Base-by-base conservation (phyloP, 805 yeast genomes). In the Lipomyces orientalis region DNA sequence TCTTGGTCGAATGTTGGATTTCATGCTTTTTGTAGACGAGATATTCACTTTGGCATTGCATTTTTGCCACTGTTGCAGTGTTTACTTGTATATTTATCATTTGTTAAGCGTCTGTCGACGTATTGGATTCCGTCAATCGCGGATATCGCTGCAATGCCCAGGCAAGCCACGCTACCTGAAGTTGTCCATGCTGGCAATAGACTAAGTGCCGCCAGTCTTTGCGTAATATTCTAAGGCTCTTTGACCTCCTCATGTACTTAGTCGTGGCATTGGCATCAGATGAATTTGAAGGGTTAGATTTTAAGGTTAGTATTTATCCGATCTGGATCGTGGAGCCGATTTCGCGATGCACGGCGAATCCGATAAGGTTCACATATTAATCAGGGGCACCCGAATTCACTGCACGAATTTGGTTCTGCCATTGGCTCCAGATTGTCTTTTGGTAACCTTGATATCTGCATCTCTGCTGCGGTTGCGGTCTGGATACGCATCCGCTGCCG, bases 21-120 rank as follows among this genome's bases (percentile, higher is more conserved):
- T 43, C 49, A 14, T 43, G 22, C n/a, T 43, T n/a, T 43, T n/a
- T 43, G 49, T 43, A 43, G 49, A 43, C 49, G n/a, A 43, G 49
- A 43, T 43, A 16, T 16, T 3, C 49, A 9, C 22, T 8, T 8
- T 39, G 46, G 16, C 49, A 2, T 43, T 43, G 49, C 49, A 43
- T 43, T n/a, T 43, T 16, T 43, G 49, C n/a, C 25, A 8, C 22
- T 43, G 7, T n/a, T n/a, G 12, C 19, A 43, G n/a, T 10, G 7
- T 16, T 39, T 43, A n/a, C 49, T 43, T 43, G 49, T 43, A 43
- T 19, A 5, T 43, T 43, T 43, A 6, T n/a, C 39, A 37, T 37
- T 37, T 37, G 16, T 37, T 12, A 6, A 9, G 12, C 43, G 10
- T 12, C 4, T 35, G 0, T 10, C 43, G 43, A 12, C 43, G 16